Percentiles rank a stretch among this genome's conserved stretches.
Conservation (phyloP, 306 rosid genomes). For the Cicer yamashitae region DNA sequence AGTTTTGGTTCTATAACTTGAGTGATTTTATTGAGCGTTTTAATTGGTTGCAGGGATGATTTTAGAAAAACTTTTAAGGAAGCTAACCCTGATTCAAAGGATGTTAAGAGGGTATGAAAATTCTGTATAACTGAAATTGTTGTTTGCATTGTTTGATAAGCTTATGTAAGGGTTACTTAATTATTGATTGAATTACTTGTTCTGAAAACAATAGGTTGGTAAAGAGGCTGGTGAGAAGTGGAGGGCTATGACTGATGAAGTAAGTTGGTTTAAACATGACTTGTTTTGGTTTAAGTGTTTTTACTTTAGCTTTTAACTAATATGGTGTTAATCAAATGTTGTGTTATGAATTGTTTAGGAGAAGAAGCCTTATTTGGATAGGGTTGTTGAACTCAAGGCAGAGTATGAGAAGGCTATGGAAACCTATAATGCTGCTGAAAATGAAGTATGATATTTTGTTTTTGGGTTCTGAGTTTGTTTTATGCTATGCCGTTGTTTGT, state of each 20-base stretch:
- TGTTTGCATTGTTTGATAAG: neutral
- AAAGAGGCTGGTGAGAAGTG: constrained; percentile 88
- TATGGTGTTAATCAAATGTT: neutral
- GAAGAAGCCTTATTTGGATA: constrained; percentile 78
- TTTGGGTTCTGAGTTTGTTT: neutral
- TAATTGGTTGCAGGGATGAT: constrained; percentile 60
- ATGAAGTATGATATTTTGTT: constrained; percentile 47
- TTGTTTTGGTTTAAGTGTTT: neutral
- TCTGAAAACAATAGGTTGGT: constrained; percentile 55
- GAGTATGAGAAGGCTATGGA: constrained; percentile 66
- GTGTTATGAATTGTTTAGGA: constrained; percentile 51
- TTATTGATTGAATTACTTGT: neutral
- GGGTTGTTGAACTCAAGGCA: constrained; percentile 75
- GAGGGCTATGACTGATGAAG: constrained; percentile 80
- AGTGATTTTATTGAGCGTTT: neutral
- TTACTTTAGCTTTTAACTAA: neutral
- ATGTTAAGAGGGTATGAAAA: constrained; percentile 62
- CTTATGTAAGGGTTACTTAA: neutral
- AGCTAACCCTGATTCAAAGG: constrained; percentile 76
- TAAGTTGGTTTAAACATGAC: constrained; percentile 31
- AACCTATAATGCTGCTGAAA: constrained; percentile 51
- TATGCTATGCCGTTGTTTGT: neutral
- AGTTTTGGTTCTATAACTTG: neutral
- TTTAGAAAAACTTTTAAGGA: constrained; percentile 76
- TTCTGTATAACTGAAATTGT: neutral